Conservation (phyloP, 2,329 filamentous ascomycete species). For the Fusarium praegraminearum region DNA sequence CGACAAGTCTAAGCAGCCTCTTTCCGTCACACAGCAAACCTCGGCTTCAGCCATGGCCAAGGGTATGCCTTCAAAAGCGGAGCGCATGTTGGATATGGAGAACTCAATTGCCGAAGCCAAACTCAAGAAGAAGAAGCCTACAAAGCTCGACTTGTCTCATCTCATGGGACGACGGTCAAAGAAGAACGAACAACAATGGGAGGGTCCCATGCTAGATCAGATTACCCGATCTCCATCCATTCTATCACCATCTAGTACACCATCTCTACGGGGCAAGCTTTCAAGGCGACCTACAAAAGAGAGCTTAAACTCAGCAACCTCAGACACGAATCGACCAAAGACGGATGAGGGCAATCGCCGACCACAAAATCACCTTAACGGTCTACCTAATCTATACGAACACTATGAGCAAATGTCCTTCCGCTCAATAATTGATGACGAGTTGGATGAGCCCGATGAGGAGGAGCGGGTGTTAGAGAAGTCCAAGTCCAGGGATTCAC, state of each 20-base stretch:
- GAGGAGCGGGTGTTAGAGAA: conserved; percentile 28
- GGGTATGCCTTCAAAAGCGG: conserved; percentile 62
- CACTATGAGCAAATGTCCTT: conserved; percentile 70
- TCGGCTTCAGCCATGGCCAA: conserved; percentile 70
- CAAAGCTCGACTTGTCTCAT: conserved; percentile 62
- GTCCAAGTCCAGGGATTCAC: conserved; percentile 21
- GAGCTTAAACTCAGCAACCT: conserved; percentile 46
- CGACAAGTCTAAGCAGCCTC: conserved; percentile 66
- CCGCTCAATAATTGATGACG: conserved; percentile 55
- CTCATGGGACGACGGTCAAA: conserved; percentile 54
- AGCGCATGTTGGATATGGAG: conserved; percentile 61
- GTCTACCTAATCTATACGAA: conserved; percentile 65
- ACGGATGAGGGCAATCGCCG: conserved; percentile 47
- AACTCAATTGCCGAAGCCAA: conserved; percentile 43
- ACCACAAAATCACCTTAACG: conserved; percentile 50
- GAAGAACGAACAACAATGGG: conserved; percentile 51
- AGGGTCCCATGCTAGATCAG: conserved; percentile 53
- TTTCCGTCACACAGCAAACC: conserved; percentile 70
- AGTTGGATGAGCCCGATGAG: conserved; percentile 28
- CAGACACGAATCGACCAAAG: conserved; percentile 40
- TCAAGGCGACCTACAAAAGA: conserved; percentile 55
- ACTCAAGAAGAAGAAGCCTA: conserved; percentile 57
- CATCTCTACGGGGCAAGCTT: conserved; percentile 47
- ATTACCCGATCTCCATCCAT: conserved; percentile 58
- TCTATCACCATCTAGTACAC: conserved; percentile 54